Evolutionary conservation across 1,139 yeast genomes (phyloP).

Genomic region (Hansenula sp.): DNA sequence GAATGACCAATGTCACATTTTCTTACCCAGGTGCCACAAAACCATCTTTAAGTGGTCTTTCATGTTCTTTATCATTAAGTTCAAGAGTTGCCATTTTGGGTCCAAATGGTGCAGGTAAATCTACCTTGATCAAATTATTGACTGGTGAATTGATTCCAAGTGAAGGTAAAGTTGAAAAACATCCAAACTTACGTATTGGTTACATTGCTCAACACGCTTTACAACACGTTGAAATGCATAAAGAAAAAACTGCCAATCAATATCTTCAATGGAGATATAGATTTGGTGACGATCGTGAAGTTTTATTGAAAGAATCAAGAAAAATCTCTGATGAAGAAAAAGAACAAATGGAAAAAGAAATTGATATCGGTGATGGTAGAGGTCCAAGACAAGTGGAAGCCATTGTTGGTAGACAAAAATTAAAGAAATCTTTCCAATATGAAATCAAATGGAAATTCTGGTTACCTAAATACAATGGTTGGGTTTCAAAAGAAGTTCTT

Average conservation of each 20-base stretch:
- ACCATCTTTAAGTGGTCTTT: constrained; percentile 75
- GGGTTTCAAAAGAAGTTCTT: constrained; percentile 83
- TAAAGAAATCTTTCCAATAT: constrained; percentile 94
- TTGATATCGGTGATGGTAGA: constrained; percentile 82
- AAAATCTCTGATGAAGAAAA: constrained; percentile 81
- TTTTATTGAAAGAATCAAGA: constrained; percentile 87
- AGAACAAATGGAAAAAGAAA: constrained; percentile 70
- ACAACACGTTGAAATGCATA: constrained; percentile 95
- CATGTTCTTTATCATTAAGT: constrained; percentile 84
- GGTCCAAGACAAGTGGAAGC: constrained; percentile 90
- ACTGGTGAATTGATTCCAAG: constrained; percentile 90
- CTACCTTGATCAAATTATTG: constrained; percentile 86
- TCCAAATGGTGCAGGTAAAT: constrained; percentile 99
- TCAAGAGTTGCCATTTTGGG: constrained; percentile 96
- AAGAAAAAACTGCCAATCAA: constrained; percentile 96
- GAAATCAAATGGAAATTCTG: constrained; percentile 93
- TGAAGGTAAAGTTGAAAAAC: constrained; percentile 90
- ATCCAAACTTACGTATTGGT: constrained; percentile 96
- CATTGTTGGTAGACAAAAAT: constrained; percentile 93
- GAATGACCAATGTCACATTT: constrained; percentile 82
- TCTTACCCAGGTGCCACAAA: constrained; percentile 85
- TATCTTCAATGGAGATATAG: constrained; percentile 97
- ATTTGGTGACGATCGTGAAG: constrained; percentile 98
- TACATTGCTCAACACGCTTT: constrained; percentile 98
- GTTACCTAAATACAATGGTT: constrained; percentile 90